A percentile compares a stretch with the other conserved stretches of the same genome.
Conservation (phyloP, 371 early-diverging fungal genomes). For the Mucor sp. region DNA sequence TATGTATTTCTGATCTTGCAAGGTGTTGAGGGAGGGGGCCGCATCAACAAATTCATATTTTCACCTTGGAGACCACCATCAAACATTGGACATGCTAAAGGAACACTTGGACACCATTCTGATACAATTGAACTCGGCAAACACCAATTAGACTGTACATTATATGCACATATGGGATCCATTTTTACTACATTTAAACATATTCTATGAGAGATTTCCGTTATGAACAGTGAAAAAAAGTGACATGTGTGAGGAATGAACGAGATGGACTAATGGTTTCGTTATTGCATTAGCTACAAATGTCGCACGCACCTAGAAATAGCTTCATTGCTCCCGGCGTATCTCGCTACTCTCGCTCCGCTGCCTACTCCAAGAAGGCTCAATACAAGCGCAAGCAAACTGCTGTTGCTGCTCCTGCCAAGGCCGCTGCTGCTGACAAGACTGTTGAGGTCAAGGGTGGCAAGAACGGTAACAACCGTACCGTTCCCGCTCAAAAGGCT, state of each 20-base stretch:
- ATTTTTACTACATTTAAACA: neutral
- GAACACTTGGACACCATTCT: neutral
- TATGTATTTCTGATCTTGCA: neutral
- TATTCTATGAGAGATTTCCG: neutral
- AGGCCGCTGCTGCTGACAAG: slow-evolving; percentile 65
- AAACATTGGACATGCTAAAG: neutral
- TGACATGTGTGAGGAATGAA: neutral
- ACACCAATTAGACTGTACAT: neutral
- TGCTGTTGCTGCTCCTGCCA: slow-evolving; percentile 52
- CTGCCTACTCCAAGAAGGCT: slow-evolving; percentile 81
- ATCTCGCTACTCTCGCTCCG: slow-evolving; percentile 80
- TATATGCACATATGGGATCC: neutral
- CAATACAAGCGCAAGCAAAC: slow-evolving; percentile 82
- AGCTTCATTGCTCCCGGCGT: slow-evolving; percentile 83
- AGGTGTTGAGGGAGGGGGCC: neutral
- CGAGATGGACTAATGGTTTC: neutral
- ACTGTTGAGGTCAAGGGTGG: slow-evolving; percentile 76
- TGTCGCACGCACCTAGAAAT: slow-evolving; percentile 76
- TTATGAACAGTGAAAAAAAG: neutral
- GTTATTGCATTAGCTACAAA: slow-evolving; percentile 27
- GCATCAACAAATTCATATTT: neutral
- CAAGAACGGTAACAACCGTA: slow-evolving; percentile 84
- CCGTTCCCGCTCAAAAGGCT: slow-evolving; percentile 74
- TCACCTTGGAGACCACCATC: neutral
- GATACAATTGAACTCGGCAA: neutral